Conservation (phyloP, 306 rosid genomes). For the Cicer cuneatum region DNA sequence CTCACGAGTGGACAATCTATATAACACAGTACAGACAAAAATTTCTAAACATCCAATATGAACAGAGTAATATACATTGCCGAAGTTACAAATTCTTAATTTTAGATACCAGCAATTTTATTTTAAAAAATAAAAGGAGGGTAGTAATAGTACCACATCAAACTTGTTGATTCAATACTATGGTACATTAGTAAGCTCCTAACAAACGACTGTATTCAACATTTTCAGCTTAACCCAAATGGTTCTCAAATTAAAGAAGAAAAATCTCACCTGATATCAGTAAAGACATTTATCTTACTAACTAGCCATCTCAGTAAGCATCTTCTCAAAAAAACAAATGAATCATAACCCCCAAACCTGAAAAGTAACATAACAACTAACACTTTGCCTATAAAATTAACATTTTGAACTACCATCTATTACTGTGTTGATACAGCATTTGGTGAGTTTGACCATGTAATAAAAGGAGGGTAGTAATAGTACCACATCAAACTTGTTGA, state of each 20-base stretch:
- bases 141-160: slow-evolving; percentile 26
- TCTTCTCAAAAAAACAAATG: no score
- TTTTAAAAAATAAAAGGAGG: slow-evolving; percentile 11
- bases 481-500: slow-evolving; percentile 39
- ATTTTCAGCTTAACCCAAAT: slow-evolving; percentile 40
- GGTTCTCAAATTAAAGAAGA: slow-evolving; percentile 10
- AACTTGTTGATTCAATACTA: slow-evolving; percentile 33
- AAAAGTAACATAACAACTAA: background rate
- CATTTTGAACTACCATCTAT: background rate
- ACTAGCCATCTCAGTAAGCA: no score
- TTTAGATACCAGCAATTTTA: slow-evolving; percentile 4
- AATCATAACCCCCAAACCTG: no score
- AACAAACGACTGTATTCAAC: slow-evolving; percentile 35
- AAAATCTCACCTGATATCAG: slow-evolving; percentile 29
- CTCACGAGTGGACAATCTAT: background rate
- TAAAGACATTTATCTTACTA: slow-evolving; percentile 35
- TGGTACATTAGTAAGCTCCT: slow-evolving; percentile 38
- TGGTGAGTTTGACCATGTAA: background rate
- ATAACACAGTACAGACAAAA: background rate
- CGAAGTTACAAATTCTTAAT: background rate
- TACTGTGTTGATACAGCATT: background rate
- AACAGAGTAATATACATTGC: background rate
- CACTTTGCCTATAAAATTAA: background rate
- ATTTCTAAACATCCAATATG: slow-evolving; percentile 6
- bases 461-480: background rate